These are phyloP conservation scores for Mitragyna speciosa DNA, from an alignment of 257 asterid genomes.

Conservation along the genomic window DNA sequence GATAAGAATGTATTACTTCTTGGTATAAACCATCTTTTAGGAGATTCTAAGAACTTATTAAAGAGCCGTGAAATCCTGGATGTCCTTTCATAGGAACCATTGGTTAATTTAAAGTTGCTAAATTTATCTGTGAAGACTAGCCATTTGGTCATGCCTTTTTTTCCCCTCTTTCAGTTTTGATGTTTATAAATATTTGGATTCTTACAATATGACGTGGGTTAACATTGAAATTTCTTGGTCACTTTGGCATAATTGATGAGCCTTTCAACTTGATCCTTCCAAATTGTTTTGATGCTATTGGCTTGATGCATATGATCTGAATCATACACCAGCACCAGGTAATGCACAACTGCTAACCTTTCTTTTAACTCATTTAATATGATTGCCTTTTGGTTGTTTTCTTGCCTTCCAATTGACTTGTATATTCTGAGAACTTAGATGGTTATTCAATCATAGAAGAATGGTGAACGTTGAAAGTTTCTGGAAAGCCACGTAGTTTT, in stretches of 20 bases:
- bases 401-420: background rate
- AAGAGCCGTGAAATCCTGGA: background rate
- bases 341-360: conserved; percentile 7
- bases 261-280: conserved; percentile 81
- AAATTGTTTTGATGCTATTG: conserved; percentile 93
- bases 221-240: conserved; percentile 50
- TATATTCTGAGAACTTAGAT: background rate
- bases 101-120: background rate
- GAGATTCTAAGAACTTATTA: background rate
- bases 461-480: background rate
- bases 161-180: background rate
- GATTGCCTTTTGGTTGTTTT: background rate
- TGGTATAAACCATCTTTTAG: conserved; percentile 3
- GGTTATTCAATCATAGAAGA: background rate
- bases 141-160: background rate
- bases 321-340: conserved; percentile 99
- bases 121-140: background rate
- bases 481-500: background rate
- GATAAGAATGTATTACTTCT: background rate
- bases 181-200: background rate
- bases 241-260: conserved; percentile 84
- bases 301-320: conserved; percentile 98
- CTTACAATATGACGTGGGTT: background rate
- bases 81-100: background rate
- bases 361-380: background rate